A percentile compares a stretch with the other conserved stretches of the same genome.
Evolutionary conservation across 2,329 filamentous ascomycete species (phyloP).

Genomic region (Aspergillus ruber): DNA sequence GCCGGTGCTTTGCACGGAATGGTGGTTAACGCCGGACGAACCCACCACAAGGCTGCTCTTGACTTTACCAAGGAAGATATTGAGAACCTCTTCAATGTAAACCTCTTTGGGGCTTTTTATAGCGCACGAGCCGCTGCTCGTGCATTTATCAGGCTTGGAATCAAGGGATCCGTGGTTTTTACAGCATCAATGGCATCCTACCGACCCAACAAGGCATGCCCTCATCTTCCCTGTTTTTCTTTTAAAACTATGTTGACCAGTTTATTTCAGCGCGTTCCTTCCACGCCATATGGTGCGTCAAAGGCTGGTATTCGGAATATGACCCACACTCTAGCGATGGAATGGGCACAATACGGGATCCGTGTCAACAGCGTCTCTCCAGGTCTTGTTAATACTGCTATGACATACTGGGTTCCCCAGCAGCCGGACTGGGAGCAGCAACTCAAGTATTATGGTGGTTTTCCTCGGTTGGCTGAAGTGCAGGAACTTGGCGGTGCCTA

Average conservation of each 20-base stretch:
- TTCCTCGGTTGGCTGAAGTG: slow-evolving; percentile 47
- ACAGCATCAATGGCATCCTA: slow-evolving; percentile 41
- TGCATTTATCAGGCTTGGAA: slow-evolving; percentile 40
- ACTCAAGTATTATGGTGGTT: slow-evolving; percentile 50
- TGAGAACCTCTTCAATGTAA: slow-evolving; percentile 39
- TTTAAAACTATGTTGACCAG: not conserved
- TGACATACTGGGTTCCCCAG: slow-evolving; percentile 46
- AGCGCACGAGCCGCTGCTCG: slow-evolving; percentile 38
- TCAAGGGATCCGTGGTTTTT: slow-evolving; percentile 43
- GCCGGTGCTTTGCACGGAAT: slow-evolving; percentile 45
- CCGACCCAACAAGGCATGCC: slow-evolving; percentile 36
- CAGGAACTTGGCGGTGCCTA: slow-evolving; percentile 48
- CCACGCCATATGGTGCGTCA: slow-evolving; percentile 38
- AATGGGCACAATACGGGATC: slow-evolving; percentile 65
- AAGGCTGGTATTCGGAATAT: slow-evolving; percentile 43
- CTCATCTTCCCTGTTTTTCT: not conserved
- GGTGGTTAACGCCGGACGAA: slow-evolving; percentile 47
- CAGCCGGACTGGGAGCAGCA: slow-evolving; percentile 48
- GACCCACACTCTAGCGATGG: slow-evolving; percentile 53
- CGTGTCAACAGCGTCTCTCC: slow-evolving; percentile 56
- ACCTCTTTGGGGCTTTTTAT: slow-evolving; percentile 43
- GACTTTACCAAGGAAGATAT: slow-evolving; percentile 47
- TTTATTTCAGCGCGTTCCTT: slow-evolving; percentile 20
- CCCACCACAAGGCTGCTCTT: slow-evolving; percentile 47
- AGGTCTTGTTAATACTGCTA: slow-evolving; percentile 23